Evolutionary conservation across 768 basidiomycete species (phyloP).

Genomic region (Cystobasidium tubakii): DNA sequence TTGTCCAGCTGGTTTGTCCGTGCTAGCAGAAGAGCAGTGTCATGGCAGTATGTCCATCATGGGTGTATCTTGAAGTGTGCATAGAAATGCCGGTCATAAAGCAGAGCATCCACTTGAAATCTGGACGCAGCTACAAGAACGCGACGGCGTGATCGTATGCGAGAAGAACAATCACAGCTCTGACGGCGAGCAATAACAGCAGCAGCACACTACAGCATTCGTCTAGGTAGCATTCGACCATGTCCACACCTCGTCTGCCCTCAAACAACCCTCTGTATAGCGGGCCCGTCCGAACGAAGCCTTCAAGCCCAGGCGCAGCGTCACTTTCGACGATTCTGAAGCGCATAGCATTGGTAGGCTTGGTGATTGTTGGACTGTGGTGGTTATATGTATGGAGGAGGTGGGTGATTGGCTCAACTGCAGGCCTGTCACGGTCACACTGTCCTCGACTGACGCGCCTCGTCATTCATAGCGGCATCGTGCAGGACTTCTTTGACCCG

Average conservation of each 20-base stretch:
- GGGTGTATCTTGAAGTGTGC: not conserved
- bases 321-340: constrained; percentile 21
- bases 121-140: too few relatives aligned
- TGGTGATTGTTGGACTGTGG: constrained; percentile 22
- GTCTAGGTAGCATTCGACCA: not conserved
- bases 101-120: not conserved
- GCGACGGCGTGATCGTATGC: not conserved
- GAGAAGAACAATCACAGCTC: not conserved
- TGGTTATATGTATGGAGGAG: constrained; percentile 36
- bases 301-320: constrained; percentile 16
- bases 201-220: not conserved
- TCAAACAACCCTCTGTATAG: constrained; percentile 12
- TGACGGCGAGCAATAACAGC: not conserved
- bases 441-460: too few relatives aligned
- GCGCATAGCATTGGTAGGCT: constrained; percentile 17
- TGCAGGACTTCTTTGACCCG: constrained; percentile 37
- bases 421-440: not conserved
- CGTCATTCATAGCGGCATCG: constrained; percentile 19
- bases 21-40: not conserved
- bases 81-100: not conserved
- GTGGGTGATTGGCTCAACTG: not conserved
- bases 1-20: not conserved
- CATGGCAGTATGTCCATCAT: not conserved
- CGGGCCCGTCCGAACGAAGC: constrained; percentile 15
- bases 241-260: constrained; percentile 24